Base-by-base conservation (phyloP, 2,329 filamentous ascomycete genomes). In the Cladophialophora exuberans region DNA sequence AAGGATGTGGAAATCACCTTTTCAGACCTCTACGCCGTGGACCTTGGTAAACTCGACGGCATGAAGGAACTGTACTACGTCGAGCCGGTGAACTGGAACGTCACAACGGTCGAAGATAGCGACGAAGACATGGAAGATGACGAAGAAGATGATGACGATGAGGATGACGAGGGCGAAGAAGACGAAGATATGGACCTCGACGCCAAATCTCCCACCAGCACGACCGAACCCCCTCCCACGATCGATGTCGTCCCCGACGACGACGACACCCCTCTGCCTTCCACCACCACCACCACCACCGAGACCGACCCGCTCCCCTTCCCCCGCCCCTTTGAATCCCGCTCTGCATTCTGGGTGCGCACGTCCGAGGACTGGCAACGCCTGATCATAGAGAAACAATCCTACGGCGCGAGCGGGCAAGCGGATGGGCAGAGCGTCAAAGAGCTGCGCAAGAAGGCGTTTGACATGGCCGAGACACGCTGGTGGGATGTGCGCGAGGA, bases 401-500 rank as follows among this genome's bases (percentile, higher is more conserved):
- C 82, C 62, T 75, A 94, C 55, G 83, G 85, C 58, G 85, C 83
- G 76, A 86, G 85, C 70, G 83, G 83, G 28, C 76, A 84, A 39
- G 64, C 49, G n/a, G 43, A 26, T 6, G 80, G 84, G 35, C 80
- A 90, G 61, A 79, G 84, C 0, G 78, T 95, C 67, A 99, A 99
- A 78, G 94, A 97, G 76, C 85, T 97, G 66, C 91, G 96, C 71
- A 88, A 92, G 66, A 86, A 85, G 69, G 94, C 91, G 1, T 99
- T 97, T 70, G 87, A 90, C 68, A 81, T 90, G 61, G 92, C 92
- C 35, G 94, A 99, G 73, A 89, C 92, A 75, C 96, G 96, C 72
- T 99, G 94, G 94, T 99, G 94, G 94, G 94, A 97, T 78, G 91
- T 88, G 69, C 83, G 94, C 65, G 94, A 99, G 76, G 93, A 97